Percentiles rank a stretch among this genome's conserved stretches.
Evolutionary conservation across 192 early-diverging fungal genomes (phyloP).

Genomic region (Chytriomyces sp.): DNA sequence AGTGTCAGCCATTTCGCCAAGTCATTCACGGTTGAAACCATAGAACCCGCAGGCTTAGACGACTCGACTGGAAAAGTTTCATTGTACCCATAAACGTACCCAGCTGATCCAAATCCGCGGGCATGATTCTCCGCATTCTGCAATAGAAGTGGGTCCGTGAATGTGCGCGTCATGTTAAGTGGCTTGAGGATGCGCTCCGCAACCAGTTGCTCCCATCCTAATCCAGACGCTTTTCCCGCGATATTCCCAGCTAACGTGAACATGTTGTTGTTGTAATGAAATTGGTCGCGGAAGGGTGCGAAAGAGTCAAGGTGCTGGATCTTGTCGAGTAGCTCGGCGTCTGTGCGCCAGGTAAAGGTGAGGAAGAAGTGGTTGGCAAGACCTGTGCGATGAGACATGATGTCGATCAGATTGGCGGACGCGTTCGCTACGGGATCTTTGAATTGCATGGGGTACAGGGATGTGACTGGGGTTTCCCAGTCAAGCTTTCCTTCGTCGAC

Average conservation of each 20-base stretch:
- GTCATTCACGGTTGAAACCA: neutral
- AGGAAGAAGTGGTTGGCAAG: conserved; percentile 8
- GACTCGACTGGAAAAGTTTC: neutral
- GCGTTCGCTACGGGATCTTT: conserved; percentile 1
- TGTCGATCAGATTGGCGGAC: conserved; percentile 13
- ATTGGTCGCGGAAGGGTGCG: conserved; percentile 23
- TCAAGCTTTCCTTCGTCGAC: conserved; percentile 17
- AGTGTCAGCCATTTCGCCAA: conserved; percentile 17
- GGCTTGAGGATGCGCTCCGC: neutral
- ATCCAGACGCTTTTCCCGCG: conserved; percentile 2
- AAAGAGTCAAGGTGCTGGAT: conserved; percentile 16
- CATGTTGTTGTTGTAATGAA: conserved; percentile 29
- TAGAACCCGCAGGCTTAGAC: conserved; percentile 12
- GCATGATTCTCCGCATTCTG: neutral
- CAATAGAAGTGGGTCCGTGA: neutral
- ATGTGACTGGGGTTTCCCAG: conserved; percentile 12
- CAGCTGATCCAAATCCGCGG: neutral
- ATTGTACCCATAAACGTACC: neutral
- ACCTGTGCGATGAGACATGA: conserved; percentile 27
- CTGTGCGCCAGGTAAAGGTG: neutral
- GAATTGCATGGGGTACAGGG: conserved; percentile 6
- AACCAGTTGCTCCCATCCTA: conserved; percentile 12
- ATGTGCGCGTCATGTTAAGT: conserved; percentile 13
- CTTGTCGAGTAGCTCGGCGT: neutral
- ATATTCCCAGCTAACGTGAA: conserved; percentile 22